Evolutionary conservation across 345 rosid species (phyloP), one percentile per base, ranked within the genome.

Genomic region (Populus davidiana): DNA sequence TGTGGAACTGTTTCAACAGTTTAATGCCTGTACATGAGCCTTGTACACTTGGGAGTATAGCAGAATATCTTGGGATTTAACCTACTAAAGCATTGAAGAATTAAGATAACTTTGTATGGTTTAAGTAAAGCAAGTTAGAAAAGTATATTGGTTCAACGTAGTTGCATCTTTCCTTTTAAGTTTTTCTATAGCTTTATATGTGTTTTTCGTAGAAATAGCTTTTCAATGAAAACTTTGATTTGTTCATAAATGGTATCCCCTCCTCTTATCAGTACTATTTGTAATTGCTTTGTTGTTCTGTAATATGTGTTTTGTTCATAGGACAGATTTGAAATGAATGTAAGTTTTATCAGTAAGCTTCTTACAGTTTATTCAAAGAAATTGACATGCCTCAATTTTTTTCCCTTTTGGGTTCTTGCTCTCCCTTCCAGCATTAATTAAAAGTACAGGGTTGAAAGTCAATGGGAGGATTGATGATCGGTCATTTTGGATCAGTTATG

Each of bases 381-480:
- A 41, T n/a, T 36, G 31, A 7, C 16, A 59, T n/a, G 31, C 54
- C 17, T 52, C 23, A 2, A 35, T 10, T 29, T 31, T 20, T 14
- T 7, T 4, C 8, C 29, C 33, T 49, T 75, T 2, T 27, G 61
- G 14, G 36, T 16, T 73, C 35, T 12, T 67, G 67, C 67, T 44
- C 25, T 69, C 82, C 36, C 72, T 72, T 73, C 73, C 88, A 96
- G 98, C 97, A 47, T 88, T 96, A 78, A 91, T 89, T 72, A 96
- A 96, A 86, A 88, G 95, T 80, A 86, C 79, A 1, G 97, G 97
- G 21, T 75, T 96, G 90, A 86, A 88, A 78, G 81, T 79, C 77
- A 97, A 93, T 36, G 97, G 98, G 73, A 90, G 93, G 85, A 88
- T 96, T 78, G 99, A 93, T 67, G 97, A 93, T 52, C 94, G 95